These are phyloP conservation scores for Cercospora brassicicola DNA, from an alignment of 2,329 filamentous ascomycete species.

Conservation along the genomic window DNA sequence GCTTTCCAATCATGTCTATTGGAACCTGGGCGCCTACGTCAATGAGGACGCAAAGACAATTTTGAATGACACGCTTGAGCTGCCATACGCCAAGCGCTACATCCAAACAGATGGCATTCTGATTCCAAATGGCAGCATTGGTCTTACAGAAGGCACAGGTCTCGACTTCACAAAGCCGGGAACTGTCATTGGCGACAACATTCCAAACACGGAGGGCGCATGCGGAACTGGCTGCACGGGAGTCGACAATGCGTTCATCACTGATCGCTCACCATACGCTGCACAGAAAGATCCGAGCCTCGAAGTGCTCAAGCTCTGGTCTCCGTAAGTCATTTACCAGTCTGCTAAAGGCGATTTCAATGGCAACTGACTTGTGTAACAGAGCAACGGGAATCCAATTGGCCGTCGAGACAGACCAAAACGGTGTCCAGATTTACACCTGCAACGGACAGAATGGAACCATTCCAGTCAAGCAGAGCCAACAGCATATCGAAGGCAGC, in stretches of 20 bases:
- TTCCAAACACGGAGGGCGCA: slow-evolving; percentile 31
- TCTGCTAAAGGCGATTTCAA: not conserved
- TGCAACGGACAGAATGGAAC: slow-evolving; percentile 38
- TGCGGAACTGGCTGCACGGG: slow-evolving; percentile 82
- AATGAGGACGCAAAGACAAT: slow-evolving; percentile 66
- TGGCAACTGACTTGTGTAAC: not conserved
- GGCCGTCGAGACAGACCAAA: slow-evolving; percentile 34
- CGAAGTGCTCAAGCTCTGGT: slow-evolving; percentile 30
- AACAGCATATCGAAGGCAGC: slow-evolving; percentile 32
- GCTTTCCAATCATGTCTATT: slow-evolving; percentile 74
- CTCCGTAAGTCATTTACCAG: slow-evolving; percentile 15
- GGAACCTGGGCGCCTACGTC: slow-evolving; percentile 78
- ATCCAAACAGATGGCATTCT: slow-evolving; percentile 35
- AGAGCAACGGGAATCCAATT: slow-evolving; percentile 35
- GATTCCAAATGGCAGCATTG: slow-evolving; percentile 44
- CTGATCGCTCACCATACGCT: slow-evolving; percentile 30
- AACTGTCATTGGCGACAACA: slow-evolving; percentile 30
- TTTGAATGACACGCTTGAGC: slow-evolving; percentile 69
- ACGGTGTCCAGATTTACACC: slow-evolving; percentile 37
- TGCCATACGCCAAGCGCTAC: slow-evolving; percentile 60
- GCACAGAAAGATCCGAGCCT: slow-evolving; percentile 29
- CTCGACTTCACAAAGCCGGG: slow-evolving; percentile 34
- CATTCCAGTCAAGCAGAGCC: slow-evolving; percentile 35
- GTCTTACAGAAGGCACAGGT: slow-evolving; percentile 41
- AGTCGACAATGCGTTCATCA: slow-evolving; percentile 63